Percentiles rank a stretch among this genome's conserved stretches.
Evolutionary conservation across 164 flowering plant genomes (phyloP).

Genomic region (Vitis labrusca): DNA sequence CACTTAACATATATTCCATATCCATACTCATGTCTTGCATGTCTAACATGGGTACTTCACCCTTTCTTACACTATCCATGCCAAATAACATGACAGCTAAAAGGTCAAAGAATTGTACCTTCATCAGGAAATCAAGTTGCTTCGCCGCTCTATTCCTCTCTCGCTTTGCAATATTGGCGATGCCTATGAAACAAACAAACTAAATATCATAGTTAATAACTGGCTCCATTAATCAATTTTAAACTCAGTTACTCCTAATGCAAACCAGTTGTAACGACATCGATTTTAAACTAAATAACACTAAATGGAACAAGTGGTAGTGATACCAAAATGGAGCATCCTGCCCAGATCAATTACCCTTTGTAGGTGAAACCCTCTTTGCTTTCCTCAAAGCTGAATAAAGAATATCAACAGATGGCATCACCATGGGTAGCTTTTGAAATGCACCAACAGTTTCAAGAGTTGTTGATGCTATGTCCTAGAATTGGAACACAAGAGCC

Average conservation of each 20-base stretch:
- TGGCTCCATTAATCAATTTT: conserved; percentile 12
- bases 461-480: conserved; percentile 39
- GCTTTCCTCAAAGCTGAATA: conserved; percentile 80
- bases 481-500: conserved; percentile 6
- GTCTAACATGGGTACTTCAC: too few relatives aligned
- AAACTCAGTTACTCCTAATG: neutral
- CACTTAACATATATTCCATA: too few relatives aligned
- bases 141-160: conserved; percentile 93
- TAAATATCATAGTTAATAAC: conserved; percentile 21
- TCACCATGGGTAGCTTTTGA: conserved; percentile 96
- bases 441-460: conserved; percentile 79
- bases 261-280: neutral
- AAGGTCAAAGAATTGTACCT: conserved; percentile 34
- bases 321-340: neutral
- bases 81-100: neutral
- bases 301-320: too few relatives aligned
- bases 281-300: too few relatives aligned
- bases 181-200: conserved; percentile 47
- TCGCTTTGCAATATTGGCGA: conserved; percentile 88
- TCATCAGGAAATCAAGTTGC: conserved; percentile 96
- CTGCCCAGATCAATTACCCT: conserved; percentile 44
- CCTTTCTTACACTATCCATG: too few relatives aligned
- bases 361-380: conserved; percentile 71
- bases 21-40: too few relatives aligned
- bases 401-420: conserved; percentile 83